A percentile compares a stretch with the other conserved stretches of the same genome.
phyloP scores from a whole-genome alignment of 805 yeast species.

The Saccharomycopsis sp. region DNA sequence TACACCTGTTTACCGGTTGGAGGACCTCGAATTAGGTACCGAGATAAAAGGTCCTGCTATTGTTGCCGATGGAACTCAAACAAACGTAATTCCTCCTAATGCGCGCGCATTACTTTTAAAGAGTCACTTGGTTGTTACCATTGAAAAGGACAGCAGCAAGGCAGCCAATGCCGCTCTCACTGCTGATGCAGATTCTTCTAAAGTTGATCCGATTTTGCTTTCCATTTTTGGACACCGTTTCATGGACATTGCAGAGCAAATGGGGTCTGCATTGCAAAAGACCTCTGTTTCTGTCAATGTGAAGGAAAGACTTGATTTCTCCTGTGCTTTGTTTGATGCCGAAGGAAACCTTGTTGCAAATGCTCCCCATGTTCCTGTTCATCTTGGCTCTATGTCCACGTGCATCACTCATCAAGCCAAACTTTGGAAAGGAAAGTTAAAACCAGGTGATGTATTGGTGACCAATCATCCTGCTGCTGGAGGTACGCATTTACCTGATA shows the following conservation, averaged over 20 bases:
- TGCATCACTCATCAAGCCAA: constrained; percentile 62
- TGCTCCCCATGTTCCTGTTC: constrained; percentile 87
- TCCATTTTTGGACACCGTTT: constrained; percentile 79
- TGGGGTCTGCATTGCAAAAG: constrained; percentile 75
- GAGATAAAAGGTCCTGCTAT: constrained; percentile 64
- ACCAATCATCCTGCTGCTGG: constrained; percentile 80
- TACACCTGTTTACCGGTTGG: constrained; percentile 51
- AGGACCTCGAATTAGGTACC: constrained; percentile 47
- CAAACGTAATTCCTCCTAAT: constrained; percentile 63
- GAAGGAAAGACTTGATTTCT: constrained; percentile 75
- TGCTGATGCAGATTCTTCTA: constrained; percentile 22
- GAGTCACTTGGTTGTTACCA: constrained; percentile 52
- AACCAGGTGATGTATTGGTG: constrained; percentile 68
- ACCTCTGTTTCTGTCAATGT: constrained; percentile 80
- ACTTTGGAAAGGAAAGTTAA: constrained; percentile 55
- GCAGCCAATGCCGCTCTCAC: constrained; percentile 24
- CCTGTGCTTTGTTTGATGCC: constrained; percentile 76
- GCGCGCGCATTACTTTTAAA: constrained; percentile 49
- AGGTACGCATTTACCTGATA: constrained; percentile 87
- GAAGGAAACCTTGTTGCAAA: constrained; percentile 78
- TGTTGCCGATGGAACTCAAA: constrained; percentile 75
- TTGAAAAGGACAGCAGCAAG: constrained; percentile 13
- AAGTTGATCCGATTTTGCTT: constrained; percentile 60
- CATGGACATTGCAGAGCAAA: constrained; percentile 88
- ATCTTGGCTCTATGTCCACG: constrained; percentile 79